phyloP scores from a whole-genome alignment of 108 stramenopile genomes.

The Schizochytrium sp. region DNA sequence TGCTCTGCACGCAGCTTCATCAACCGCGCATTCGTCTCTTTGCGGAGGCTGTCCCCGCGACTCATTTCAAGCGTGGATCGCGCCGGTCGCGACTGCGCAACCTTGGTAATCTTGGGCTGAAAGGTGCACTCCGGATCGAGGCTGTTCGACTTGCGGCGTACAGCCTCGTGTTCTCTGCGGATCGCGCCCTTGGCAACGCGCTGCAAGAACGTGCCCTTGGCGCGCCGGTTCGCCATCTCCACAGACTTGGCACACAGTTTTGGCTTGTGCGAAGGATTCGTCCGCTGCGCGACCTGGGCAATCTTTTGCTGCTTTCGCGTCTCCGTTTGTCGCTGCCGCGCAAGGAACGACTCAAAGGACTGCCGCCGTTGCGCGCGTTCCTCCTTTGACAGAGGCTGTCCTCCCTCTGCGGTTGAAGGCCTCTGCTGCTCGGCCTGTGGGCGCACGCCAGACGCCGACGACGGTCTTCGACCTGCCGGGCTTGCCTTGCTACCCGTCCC shows the following conservation, averaged over 20 bases:
- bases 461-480: no score
- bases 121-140: conserved; percentile 46
- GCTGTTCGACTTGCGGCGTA: conserved; percentile 25
- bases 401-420: not conserved
- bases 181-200: conserved; percentile 34
- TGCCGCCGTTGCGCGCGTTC: not conserved
- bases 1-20: conserved; percentile 34
- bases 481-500: not conserved
- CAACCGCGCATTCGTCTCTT: conserved; percentile 41
- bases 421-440: not conserved
- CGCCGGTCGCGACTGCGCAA: conserved; percentile 12
- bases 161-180: conserved; percentile 35
- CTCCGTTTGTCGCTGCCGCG: conserved; percentile 36
- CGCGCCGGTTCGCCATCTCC: conserved; percentile 22
- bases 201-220: conserved; percentile 40
- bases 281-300: conserved; percentile 14
- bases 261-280: conserved; percentile 7
- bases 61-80: conserved; percentile 37
- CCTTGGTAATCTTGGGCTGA: conserved; percentile 33
- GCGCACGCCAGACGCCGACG: not conserved
- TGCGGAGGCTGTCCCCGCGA: conserved; percentile 42
- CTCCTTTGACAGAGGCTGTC: not conserved
- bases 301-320: conserved; percentile 35
- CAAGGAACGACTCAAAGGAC: conserved; percentile 40
- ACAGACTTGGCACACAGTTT: conserved; percentile 30